phyloP scores from a whole-genome alignment of 257 asterid species.

The Cynanchum wilfordii region DNA sequence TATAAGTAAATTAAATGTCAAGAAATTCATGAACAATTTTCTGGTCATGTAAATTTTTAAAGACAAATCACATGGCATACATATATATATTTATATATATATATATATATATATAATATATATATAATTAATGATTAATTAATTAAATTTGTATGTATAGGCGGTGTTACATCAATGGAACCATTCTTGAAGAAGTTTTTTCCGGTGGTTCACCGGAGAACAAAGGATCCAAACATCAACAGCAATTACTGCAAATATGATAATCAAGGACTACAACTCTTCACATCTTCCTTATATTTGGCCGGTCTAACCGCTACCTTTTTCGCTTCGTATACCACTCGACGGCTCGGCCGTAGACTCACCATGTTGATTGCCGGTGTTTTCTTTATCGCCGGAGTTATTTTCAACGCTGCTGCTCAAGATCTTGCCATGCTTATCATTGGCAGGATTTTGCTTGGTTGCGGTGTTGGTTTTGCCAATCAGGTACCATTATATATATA shows the following conservation, averaged over 20 bases:
- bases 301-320: conserved; percentile 81
- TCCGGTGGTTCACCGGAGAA: conserved; percentile 48
- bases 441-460: conserved; percentile 77
- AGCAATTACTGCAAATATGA: conserved; percentile 92
- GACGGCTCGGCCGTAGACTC: conserved; percentile 53
- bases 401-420: conserved; percentile 65
- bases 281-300: conserved; percentile 79
- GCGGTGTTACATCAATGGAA: conserved; percentile 75
- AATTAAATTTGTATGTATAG: conserved; percentile 24
- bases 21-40: neutral
- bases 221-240: conserved; percentile 20
- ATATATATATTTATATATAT: no score
- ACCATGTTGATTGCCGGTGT: conserved; percentile 81
- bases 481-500: conserved; percentile 38
- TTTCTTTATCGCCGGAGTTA: conserved; percentile 61
- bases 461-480: conserved; percentile 91
- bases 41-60: neutral
- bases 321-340: conserved; percentile 85
- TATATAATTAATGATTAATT: neutral
- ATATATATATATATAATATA: no score
- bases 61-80: neutral
- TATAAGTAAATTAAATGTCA: neutral
- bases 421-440: conserved; percentile 84
- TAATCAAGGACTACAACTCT: conserved; percentile 72
- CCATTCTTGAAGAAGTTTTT: conserved; percentile 66